Evolutionary conservation across 768 basidiomycete species (phyloP), one percentile per base, ranked within the genome.

Genomic region (Agaricus subrufescens): DNA sequence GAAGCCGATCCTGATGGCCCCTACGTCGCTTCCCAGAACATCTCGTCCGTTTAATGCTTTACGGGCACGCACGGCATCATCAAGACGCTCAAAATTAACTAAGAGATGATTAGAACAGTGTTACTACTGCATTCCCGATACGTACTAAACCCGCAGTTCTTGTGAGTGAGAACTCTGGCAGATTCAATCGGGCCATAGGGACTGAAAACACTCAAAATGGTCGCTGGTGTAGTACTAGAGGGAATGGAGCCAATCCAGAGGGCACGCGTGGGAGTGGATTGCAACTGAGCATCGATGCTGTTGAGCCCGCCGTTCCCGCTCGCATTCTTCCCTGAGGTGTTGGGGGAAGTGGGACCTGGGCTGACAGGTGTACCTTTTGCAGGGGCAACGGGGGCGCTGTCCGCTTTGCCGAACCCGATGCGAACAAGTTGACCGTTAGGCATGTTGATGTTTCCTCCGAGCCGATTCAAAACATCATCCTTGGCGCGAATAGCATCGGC

Each of bases 241-340:
- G 97, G 97, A 64, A 99, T 97, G 43, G 91, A 94, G 4, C 97
- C 97, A 65, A 99, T 91, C 96, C 97, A 99, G 23, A 98, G 79
- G 1, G 96, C 96, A 56, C 97, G 78, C 1, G 97, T 98, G 3
- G 97, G 97, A 40, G 90, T 86, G 8, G 89, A 89, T 69, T 95
- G 94, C 25, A 93, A 72, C 67, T 94, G 91, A 8, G 89, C 86
- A 60, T 93, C 92, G 79, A 92, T 81, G 48, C 84, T 83, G 27
- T 81, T 84, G 46, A 88, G 65, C 40, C 79, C 79, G 3, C 81
- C 75, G 61, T 76, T 83, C 25, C 73, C 69, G 46, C 73, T 76
- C 30, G 71, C 53, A 48, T 72, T 60, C 66, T 87, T 86, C 53
- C 75, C 69, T 8, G 74, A 67, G 26, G 69, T 69, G 50, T 82